These are phyloP conservation scores for Verticillium isaacii DNA, from an alignment of 2,329 filamentous ascomycete genomes.

Conservation along the genomic window DNA sequence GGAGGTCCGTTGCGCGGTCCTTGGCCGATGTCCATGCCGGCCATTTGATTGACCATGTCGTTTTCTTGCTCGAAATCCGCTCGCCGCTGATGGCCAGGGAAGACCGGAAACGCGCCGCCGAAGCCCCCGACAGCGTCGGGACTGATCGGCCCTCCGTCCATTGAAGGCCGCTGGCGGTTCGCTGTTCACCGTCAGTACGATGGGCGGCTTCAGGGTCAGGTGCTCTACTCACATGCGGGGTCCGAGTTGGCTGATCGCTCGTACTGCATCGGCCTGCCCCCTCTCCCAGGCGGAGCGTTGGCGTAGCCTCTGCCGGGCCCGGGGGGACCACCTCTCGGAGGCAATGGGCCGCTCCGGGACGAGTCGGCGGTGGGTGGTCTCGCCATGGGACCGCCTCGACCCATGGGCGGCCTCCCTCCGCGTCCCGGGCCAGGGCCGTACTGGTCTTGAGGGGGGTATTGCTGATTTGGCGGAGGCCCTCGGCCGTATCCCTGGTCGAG, in stretches of 20 bases:
- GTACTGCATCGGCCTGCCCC: conserved; percentile 33
- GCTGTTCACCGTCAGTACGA: conserved; percentile 6
- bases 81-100: conserved; percentile 33
- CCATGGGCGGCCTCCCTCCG: conserved; percentile 35
- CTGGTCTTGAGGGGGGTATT: conserved; percentile 38
- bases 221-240: conserved; percentile 29
- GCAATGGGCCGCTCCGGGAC: conserved; percentile 29
- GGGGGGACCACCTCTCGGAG: conserved; percentile 28
- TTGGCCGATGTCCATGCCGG: conserved; percentile 31
- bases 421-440: conserved; percentile 36
- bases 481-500: conserved; percentile 41
- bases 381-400: conserved; percentile 39
- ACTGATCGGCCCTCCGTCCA: conserved; percentile 23
- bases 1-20: conserved; percentile 13
- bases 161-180: conserved; percentile 22
- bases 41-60: conserved; percentile 36
- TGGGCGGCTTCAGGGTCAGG: too few species aligned
- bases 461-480: conserved; percentile 31
- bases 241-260: conserved; percentile 34
- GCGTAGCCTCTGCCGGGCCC: conserved; percentile 26
- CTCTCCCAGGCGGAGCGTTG: conserved; percentile 25
- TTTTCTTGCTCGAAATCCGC: conserved; percentile 35
- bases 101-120: conserved; percentile 32
- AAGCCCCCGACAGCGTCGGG: conserved; percentile 20
- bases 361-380: conserved; percentile 34